These are phyloP conservation scores for Podospora didyma DNA, from an alignment of 495 filamentous ascomycete species.

Conservation along the genomic window DNA sequence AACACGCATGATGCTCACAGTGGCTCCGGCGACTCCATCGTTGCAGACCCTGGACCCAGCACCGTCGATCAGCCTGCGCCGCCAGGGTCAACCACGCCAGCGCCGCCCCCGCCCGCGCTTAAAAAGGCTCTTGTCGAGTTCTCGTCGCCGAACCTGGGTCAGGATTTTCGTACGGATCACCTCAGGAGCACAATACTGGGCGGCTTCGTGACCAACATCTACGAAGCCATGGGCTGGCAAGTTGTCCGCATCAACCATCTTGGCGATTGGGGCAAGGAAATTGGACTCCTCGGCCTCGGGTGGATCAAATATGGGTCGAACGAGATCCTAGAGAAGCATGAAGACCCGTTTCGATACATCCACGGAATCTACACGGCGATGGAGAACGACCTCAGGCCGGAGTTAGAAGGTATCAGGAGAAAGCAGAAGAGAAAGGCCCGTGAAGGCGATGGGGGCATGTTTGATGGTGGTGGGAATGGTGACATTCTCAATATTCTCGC, in stretches of 20 bases:
- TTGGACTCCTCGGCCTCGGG: slow-evolving; percentile 62
- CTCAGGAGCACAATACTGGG: slow-evolving; percentile 74
- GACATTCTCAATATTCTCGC: slow-evolving; percentile 50
- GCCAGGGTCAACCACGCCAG: background rate
- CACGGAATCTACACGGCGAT: slow-evolving; percentile 62
- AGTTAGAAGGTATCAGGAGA: slow-evolving; percentile 47
- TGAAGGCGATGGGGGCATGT: slow-evolving; percentile 42
- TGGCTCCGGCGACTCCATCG: too few relatives aligned
- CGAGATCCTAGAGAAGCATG: slow-evolving; percentile 43
- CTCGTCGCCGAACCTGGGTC: slow-evolving; percentile 60
- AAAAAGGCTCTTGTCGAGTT: slow-evolving; percentile 63
- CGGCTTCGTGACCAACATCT: slow-evolving; percentile 65
- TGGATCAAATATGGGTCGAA: slow-evolving; percentile 59
- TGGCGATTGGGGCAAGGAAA: slow-evolving; percentile 68
- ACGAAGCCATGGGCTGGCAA: slow-evolving; percentile 67
- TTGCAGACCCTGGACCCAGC: background rate
- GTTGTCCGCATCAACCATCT: slow-evolving; percentile 62
- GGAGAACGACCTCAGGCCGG: slow-evolving; percentile 50
- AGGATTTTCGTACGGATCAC: slow-evolving; percentile 67
- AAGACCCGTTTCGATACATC: slow-evolving; percentile 60
- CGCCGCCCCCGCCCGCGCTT: slow-evolving; percentile 2
- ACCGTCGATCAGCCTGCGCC: background rate
- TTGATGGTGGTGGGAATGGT: slow-evolving; percentile 44
- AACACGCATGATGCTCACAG: slow-evolving; percentile 18
- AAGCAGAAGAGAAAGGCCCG: slow-evolving; percentile 45